A percentile compares a stretch with the other conserved stretches of the same genome.
Evolutionary conservation across 768 basidiomycete genomes (phyloP).

Genomic region (Suillus americanus): DNA sequence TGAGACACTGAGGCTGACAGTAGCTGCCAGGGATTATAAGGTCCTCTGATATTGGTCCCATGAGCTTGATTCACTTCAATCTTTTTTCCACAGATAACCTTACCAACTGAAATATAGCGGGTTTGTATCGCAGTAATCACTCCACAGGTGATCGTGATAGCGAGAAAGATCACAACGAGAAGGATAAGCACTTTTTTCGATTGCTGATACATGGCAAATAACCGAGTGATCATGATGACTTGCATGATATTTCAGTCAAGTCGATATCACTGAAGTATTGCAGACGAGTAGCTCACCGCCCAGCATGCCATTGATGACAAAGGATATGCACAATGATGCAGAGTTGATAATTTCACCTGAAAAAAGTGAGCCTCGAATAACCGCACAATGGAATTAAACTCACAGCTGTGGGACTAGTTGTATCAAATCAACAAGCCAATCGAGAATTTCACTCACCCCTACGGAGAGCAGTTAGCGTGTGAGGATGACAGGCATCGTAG

Average conservation of each 20-base stretch:
- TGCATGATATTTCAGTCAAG: not conserved
- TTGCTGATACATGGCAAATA: slow-evolving; percentile 1
- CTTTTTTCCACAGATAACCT: not conserved
- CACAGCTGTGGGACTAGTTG: not conserved
- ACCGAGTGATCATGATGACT: not conserved
- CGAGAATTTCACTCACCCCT: not conserved
- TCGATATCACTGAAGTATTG: not conserved
- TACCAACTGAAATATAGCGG: not conserved
- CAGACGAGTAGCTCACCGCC: not conserved
- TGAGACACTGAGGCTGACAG: not conserved
- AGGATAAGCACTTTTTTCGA: not conserved
- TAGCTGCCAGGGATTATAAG: not conserved
- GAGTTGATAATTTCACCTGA: not conserved
- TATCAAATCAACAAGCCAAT: not conserved
- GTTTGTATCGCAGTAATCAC: not conserved
- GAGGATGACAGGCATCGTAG: too few relatives aligned
- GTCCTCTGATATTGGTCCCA: not conserved
- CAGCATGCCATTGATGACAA: not conserved
- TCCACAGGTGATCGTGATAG: not conserved
- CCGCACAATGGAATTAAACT: not conserved
- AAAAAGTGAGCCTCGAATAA: not conserved
- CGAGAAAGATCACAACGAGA: not conserved
- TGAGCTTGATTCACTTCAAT: not conserved
- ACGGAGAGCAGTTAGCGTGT: not conserved
- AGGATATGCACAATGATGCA: not conserved